Percentiles rank a stretch among this genome's conserved stretches.
Conservation (phyloP, 176 grass and related monocot genomes). For the Miscanthus lutarioriparius region DNA sequence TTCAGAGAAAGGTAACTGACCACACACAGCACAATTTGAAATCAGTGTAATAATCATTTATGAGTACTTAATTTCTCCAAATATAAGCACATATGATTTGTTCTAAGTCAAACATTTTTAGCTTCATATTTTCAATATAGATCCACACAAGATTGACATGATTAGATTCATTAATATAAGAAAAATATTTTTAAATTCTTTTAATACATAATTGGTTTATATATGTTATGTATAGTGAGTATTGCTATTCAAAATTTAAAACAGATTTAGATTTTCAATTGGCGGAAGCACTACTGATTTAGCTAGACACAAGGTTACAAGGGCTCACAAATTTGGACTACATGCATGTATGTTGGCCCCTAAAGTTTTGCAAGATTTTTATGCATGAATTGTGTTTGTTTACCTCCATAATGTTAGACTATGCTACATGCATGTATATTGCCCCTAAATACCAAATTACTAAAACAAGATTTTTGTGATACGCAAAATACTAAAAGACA, state of each 20-base stretch:
- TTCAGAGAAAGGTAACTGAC: neutral
- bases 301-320: neutral
- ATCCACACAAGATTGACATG: neutral
- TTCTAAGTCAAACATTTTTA: neutral
- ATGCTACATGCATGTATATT: neutral
- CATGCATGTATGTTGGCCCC: too few species aligned
- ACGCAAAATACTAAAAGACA: neutral
- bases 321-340: too few species aligned
- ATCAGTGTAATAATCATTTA: neutral
- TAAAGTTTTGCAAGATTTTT: too few species aligned
- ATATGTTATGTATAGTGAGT: neutral
- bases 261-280: neutral
- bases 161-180: neutral
- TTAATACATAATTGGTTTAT: neutral
- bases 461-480: neutral
- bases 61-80: neutral
- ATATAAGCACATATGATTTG: neutral
- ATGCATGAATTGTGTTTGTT: too few species aligned
- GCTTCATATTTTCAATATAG: neutral
- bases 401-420: too few species aligned
- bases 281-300: neutral
- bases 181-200: neutral
- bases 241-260: neutral
- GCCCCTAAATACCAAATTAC: too few species aligned
- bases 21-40: neutral